Base-by-base conservation (phyloP, 106 monocot genomes). In the Dendrobium nobile region DNA sequence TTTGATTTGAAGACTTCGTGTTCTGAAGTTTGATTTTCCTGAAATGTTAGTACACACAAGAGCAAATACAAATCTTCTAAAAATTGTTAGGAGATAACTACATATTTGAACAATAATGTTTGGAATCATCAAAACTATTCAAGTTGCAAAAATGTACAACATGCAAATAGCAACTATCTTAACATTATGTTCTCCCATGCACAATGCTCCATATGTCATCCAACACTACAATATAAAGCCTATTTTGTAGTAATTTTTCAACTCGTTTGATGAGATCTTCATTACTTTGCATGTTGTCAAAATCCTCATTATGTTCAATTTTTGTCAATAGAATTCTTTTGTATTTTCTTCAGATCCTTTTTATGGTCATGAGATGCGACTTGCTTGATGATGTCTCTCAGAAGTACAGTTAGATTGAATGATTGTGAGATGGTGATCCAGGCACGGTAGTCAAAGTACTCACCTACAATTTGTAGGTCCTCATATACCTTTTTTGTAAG, bases 361-460 rank as follows among this genome's bases (percentile, higher is more conserved):
- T 77, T 19, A 81, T 43, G 72, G 58, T 84, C 64, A 79, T 61
- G 37, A 85, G 73, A 42, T 82, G 79, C 5, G 18, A 19, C 4
- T 48, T 56, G 22, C 37, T 18, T 45, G 70, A 81, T 47, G 41
- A 77, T 19, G 5, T 13, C 19, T 2, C 13, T 58, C 0, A 37
- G 3, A 37, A 3, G 3, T 37, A 37, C 37, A 37, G 0, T 37
- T 3, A 37, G 37, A 37, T 37, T 58, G 75, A 75, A 82, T 33
- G 51, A 79, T 13, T 82, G 83, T 10, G 87, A 77, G 7, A 87
- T 77, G 13, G 75, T 78, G 7, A 87, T 77, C 87, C 84, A 87
- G 22, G 84, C 84, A 43, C 64, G 75, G 54, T 41, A 82, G 9
- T 78, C 28, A 56, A 89, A 80, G 54, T 58, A 73, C 19, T 77